These are phyloP conservation scores for Fusarium pininemorale DNA, from an alignment of 2,329 filamentous ascomycete species.

Conservation along the genomic window DNA sequence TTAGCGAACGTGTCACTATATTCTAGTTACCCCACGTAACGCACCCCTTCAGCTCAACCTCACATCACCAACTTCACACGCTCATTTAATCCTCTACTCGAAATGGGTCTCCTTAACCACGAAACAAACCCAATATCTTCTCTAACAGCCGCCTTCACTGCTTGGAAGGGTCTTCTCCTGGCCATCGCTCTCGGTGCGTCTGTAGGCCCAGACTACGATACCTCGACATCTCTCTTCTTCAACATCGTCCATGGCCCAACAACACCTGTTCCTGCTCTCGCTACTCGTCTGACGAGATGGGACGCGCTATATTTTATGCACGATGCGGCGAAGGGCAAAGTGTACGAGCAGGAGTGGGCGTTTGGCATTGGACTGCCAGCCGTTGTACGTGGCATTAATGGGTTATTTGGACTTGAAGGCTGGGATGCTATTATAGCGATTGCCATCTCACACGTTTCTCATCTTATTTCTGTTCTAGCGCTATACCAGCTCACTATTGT, in stretches of 20 bases:
- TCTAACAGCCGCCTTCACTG: conserved; percentile 56
- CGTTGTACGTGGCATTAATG: conserved; percentile 49
- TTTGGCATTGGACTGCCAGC: conserved; percentile 67
- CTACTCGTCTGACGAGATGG: conserved; percentile 75
- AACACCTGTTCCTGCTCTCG: conserved; percentile 56
- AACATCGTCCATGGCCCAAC: conserved; percentile 45
- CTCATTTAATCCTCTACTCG: neutral
- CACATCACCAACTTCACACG: neutral
- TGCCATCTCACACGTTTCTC: conserved; percentile 74
- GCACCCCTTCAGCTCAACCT: conserved; percentile 10
- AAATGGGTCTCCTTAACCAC: conserved; percentile 28
- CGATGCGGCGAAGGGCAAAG: conserved; percentile 68
- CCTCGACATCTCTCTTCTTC: conserved; percentile 69
- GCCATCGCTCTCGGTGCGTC: conserved; percentile 62
- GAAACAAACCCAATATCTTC: conserved; percentile 36
- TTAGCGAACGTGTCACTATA: conserved; percentile 22
- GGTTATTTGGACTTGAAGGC: conserved; percentile 29
- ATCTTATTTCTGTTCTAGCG: conserved; percentile 77
- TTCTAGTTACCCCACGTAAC: conserved; percentile 12
- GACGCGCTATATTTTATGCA: conserved; percentile 82
- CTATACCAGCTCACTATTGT: conserved; percentile 73
- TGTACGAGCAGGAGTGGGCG: conserved; percentile 87
- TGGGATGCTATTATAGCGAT: conserved; percentile 67
- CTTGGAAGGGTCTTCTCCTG: conserved; percentile 76
- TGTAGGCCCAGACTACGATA: conserved; percentile 76